phyloP scores from a whole-genome alignment of 768 basidiomycete species.

The Tulasnella sp. region DNA sequence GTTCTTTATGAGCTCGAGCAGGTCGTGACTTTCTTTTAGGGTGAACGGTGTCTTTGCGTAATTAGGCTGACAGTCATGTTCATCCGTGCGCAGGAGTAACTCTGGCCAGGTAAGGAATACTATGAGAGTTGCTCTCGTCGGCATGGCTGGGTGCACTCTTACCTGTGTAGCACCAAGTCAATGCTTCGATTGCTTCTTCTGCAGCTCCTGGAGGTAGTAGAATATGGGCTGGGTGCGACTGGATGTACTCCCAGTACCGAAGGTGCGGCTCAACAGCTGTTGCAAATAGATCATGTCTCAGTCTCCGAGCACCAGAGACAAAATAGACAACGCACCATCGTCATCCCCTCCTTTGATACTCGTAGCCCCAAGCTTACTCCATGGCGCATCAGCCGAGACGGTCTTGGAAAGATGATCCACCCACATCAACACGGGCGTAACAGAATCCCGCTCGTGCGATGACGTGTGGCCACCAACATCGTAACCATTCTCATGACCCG shows the following conservation, averaged over 20 bases:
- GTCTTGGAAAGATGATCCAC: constrained; percentile 8
- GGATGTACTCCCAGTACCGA: constrained; percentile 73
- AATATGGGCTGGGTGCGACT: constrained; percentile 65
- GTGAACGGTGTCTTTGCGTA: constrained; percentile 52
- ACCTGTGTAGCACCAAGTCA: constrained; percentile 78
- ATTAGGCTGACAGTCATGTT: constrained; percentile 45
- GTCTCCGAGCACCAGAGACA: background rate
- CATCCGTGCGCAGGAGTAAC: constrained; percentile 40
- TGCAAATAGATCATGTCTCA: constrained; percentile 23
- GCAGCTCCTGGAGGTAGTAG: constrained; percentile 45
- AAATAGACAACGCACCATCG: background rate
- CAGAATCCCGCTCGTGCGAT: background rate
- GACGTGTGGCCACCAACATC: background rate
- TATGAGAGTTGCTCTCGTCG: background rate
- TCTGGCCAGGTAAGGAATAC: background rate
- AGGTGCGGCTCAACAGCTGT: constrained; percentile 60
- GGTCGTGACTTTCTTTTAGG: constrained; percentile 67
- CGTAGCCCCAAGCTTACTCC: background rate
- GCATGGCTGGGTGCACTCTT: constrained; percentile 15
- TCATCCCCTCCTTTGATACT: background rate
- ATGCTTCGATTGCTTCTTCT: constrained; percentile 58
- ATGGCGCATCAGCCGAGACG: constrained; percentile 2
- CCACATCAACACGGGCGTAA: constrained; percentile 2
- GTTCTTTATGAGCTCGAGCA: constrained; percentile 48
- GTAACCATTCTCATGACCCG: background rate